A percentile compares a stretch with the other conserved stretches of the same genome.
Conservation (phyloP, 2,329 filamentous ascomycete species). For the Colletotrichum echinochloae region DNA sequence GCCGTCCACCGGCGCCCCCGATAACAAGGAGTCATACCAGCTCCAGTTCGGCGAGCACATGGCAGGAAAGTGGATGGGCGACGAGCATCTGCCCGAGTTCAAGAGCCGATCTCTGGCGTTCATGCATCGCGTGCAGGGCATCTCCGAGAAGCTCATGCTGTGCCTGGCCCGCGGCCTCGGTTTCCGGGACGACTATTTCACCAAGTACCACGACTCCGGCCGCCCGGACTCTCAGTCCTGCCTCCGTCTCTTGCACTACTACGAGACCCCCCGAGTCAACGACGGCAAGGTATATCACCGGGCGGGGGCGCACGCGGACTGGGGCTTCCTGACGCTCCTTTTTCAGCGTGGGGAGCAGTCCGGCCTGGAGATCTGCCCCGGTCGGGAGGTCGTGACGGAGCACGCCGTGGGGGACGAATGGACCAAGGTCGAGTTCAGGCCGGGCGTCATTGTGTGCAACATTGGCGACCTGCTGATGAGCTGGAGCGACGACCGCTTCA, state of each 20-base stretch:
- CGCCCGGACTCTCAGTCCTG: slow-evolving; percentile 66
- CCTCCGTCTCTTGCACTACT: slow-evolving; percentile 69
- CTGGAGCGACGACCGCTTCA: slow-evolving; percentile 76
- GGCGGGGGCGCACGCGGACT: slow-evolving; percentile 73
- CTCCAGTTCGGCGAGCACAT: slow-evolving; percentile 70
- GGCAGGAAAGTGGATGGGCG: slow-evolving; percentile 63
- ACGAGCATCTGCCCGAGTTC: slow-evolving; percentile 63
- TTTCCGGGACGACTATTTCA: slow-evolving; percentile 68
- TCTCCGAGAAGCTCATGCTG: slow-evolving; percentile 68
- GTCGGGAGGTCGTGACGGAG: slow-evolving; percentile 68
- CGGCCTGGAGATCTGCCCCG: slow-evolving; percentile 74
- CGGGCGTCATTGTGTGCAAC: slow-evolving; percentile 71
- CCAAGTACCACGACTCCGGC: slow-evolving; percentile 63
- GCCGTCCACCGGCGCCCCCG: slow-evolving; percentile 68
- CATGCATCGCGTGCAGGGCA: slow-evolving; percentile 64
- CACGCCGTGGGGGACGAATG: slow-evolving; percentile 71
- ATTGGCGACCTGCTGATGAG: slow-evolving; percentile 76
- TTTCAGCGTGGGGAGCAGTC: slow-evolving; percentile 72
- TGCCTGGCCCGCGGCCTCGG: slow-evolving; percentile 69
- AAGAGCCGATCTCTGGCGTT: slow-evolving; percentile 58
- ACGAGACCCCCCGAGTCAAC: slow-evolving; percentile 53
- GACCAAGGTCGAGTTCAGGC: slow-evolving; percentile 70
- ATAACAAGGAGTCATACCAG: slow-evolving; percentile 73
- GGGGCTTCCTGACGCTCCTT: slow-evolving; percentile 71
- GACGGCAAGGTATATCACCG: slow-evolving; percentile 63